Conservation (phyloP, 1,284 basidiomycete genomes). For the Cerrena zonata region DNA sequence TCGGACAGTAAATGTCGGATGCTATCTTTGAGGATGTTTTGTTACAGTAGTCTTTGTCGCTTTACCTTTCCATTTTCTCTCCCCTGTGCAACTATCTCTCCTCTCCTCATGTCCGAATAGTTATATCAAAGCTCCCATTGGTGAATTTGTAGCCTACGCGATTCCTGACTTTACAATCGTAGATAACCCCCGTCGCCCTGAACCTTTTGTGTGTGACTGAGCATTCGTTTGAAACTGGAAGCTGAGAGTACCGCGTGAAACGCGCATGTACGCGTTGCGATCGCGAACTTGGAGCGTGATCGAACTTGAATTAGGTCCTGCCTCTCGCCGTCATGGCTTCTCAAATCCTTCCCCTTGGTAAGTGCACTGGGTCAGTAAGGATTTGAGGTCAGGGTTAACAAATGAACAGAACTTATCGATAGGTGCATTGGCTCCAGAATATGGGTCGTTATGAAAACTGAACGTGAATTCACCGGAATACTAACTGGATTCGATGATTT, state of each 20-base stretch:
- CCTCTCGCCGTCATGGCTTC: conserved; percentile 43
- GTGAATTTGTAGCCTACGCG: conserved; percentile 4
- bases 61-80: conserved; percentile 7
- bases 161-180: neutral
- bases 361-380: conserved; percentile 10
- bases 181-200: neutral
- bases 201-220: too few species aligned
- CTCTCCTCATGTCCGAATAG: conserved; percentile 2
- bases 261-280: neutral
- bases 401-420: conserved; percentile 77
- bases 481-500: conserved; percentile 97
- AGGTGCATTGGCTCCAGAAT: conserved; percentile 90
- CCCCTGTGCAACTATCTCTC: neutral
- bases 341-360: conserved; percentile 56
- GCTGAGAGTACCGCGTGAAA: neutral
- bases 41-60: conserved; percentile 4
- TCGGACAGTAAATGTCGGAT: conserved; percentile 52
- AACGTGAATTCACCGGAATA: conserved; percentile 93
- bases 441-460: conserved; percentile 95
- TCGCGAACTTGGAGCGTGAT: too few species aligned
- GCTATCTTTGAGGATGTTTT: neutral
- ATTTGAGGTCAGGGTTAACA: neutral
- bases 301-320: conserved; percentile 2
- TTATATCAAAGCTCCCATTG: neutral
- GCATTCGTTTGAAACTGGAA: neutral